Conservation (phyloP, 2,329 filamentous ascomycete genomes). For the Hypomyces rosellus region DNA sequence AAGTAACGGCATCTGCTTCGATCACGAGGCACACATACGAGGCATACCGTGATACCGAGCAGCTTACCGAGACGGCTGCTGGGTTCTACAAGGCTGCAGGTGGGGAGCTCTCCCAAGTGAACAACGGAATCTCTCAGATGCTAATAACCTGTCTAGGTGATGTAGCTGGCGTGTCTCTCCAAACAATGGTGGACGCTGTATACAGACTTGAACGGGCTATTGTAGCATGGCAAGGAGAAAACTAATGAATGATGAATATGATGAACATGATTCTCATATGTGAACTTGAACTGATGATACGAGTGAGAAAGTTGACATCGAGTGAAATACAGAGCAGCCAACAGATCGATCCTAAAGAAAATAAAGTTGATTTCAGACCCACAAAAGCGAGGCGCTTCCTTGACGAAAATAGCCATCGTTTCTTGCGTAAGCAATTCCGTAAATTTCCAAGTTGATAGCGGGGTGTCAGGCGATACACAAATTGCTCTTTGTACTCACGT, state of each 20-base stretch:
- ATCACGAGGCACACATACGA: conserved; percentile 20
- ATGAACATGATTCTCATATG: background rate
- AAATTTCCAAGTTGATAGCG: too few relatives aligned
- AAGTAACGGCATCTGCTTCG: background rate
- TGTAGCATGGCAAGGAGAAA: conserved; percentile 26
- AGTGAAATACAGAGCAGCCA: too few relatives aligned
- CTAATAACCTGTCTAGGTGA: conserved; percentile 17
- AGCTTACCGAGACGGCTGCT: conserved; percentile 25
- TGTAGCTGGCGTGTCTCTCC: conserved; percentile 27
- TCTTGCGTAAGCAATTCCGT: too few relatives aligned
- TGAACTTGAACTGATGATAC: background rate
- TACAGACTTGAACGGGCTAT: conserved; percentile 33
- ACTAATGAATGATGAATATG: background rate
- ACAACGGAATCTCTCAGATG: background rate
- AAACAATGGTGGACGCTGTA: conserved; percentile 29
- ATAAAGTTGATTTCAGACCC: too few relatives aligned
- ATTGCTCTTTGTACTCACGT: conserved; percentile 20
- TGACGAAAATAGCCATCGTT: too few relatives aligned
- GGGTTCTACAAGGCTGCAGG: conserved; percentile 28
- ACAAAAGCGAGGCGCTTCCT: too few relatives aligned
- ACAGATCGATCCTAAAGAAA: too few relatives aligned
- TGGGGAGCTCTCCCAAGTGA: conserved; percentile 16
- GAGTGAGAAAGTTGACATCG: too few relatives aligned
- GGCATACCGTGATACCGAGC: conserved; percentile 24
- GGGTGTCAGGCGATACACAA: too few relatives aligned